A percentile compares a stretch with the other conserved stretches of the same genome.
These are phyloP conservation scores for Aspergillus fumigatiaffinis DNA, from an alignment of 2,329 filamentous ascomycete genomes.

Conservation along the genomic window DNA sequence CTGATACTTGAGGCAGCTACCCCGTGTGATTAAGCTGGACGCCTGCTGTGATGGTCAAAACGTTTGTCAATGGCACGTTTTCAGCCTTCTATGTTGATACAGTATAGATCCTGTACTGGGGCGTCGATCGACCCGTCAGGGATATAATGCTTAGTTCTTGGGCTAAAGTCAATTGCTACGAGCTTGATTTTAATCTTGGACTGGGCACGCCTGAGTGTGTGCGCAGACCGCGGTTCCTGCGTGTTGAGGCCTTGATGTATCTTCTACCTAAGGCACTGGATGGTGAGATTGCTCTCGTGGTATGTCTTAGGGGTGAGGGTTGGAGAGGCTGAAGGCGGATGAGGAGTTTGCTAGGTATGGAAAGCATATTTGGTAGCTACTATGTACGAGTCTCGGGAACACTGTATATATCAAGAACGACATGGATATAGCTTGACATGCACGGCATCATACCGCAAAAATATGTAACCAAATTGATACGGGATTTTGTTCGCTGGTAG, in stretches of 20 bases:
- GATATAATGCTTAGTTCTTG: conserved; percentile 56
- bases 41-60: no score
- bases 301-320: conserved; percentile 49
- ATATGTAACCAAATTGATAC: neutral
- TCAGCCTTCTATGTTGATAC: no score
- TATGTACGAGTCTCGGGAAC: conserved; percentile 1
- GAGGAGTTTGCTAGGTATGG: conserved; percentile 41
- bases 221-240: conserved; percentile 45
- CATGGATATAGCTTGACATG: neutral
- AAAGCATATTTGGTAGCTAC: no score
- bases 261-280: conserved; percentile 45
- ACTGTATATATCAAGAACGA: neutral
- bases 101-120: neutral
- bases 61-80: no score
- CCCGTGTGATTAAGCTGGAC: no score
- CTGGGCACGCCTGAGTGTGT: conserved; percentile 48
- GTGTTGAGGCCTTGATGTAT: conserved; percentile 49
- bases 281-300: conserved; percentile 43
- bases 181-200: conserved; percentile 44
- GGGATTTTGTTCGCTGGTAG: no score
- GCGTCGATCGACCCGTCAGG: conserved; percentile 30
- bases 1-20: no score
- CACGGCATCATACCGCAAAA: neutral
- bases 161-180: conserved; percentile 46
- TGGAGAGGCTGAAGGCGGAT: conserved; percentile 44